Conservation (phyloP, 2,329 filamentous ascomycete species). For the Orbilia javanica region DNA sequence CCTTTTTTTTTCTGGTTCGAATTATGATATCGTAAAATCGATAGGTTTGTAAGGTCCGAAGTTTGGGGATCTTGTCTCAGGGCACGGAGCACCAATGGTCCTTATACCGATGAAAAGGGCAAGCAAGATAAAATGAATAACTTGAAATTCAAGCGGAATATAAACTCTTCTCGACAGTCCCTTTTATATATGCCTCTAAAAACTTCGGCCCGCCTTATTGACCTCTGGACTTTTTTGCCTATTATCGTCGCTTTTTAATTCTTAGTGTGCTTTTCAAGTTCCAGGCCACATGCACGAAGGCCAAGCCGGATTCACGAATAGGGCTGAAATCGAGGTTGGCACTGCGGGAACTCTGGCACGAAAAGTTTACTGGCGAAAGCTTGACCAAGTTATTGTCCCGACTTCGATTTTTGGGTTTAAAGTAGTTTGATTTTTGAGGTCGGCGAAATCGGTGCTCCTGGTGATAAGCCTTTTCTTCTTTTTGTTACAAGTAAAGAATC, state of each 20-base stretch:
- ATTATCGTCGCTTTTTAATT: background rate
- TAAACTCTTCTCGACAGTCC: background rate
- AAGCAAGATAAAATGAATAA: background rate
- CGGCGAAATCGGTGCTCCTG: constrained; percentile 20
- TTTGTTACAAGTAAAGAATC: background rate
- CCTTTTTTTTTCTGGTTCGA: background rate
- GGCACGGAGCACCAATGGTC: background rate
- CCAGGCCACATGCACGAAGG: background rate
- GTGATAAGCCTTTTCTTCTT: background rate
- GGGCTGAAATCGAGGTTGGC: constrained; percentile 16
- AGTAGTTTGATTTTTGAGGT: background rate
- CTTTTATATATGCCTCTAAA: background rate
- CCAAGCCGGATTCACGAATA: background rate
- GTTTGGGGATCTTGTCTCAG: background rate
- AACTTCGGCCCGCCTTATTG: no score
- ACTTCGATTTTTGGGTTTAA: no score
- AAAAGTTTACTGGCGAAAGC: constrained; percentile 29
- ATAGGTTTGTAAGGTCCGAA: background rate
- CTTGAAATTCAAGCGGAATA: background rate
- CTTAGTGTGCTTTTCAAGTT: background rate
- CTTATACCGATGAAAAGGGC: background rate
- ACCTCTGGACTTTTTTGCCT: background rate
- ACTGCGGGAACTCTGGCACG: constrained; percentile 11
- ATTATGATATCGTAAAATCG: background rate
- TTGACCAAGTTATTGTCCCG: constrained; percentile 5